Conservation (phyloP, 148 eudicot species). For the Chenopodium berlandieri region DNA sequence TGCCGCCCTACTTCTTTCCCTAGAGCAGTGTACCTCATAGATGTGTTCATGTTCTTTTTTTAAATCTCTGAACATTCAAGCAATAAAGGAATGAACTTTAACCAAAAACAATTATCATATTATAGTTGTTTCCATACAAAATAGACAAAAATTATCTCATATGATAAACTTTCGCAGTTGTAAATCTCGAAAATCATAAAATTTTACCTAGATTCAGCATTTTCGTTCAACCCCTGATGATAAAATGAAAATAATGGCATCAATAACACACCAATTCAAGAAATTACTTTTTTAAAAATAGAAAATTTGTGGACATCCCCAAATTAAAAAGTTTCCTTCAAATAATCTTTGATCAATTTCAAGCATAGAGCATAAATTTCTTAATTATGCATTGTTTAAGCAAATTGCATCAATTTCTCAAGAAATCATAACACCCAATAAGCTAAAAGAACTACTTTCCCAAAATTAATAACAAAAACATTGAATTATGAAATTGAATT, state of each 20-base stretch:
- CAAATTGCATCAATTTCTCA: not conserved
- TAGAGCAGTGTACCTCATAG: constrained; percentile 74
- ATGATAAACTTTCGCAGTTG: not conserved
- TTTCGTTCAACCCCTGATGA: constrained; percentile 28
- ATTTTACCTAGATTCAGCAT: constrained; percentile 24
- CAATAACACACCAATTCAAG: not conserved
- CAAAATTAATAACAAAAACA: not conserved
- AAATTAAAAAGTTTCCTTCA: not conserved
- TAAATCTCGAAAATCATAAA: not conserved
- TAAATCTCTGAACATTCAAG: constrained; percentile 35
- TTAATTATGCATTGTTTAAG: not conserved
- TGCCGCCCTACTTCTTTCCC: constrained; percentile 82
- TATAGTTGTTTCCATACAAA: not conserved
- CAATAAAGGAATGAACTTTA: not conserved
- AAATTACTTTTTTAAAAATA: not conserved
- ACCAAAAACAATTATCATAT: not conserved
- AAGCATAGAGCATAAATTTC: not conserved
- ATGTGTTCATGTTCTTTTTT: constrained; percentile 34
- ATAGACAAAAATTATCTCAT: not conserved
- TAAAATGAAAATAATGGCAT: not conserved
- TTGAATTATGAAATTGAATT: not conserved
- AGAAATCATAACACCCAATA: constrained; percentile 1
- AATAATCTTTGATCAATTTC: not conserved
- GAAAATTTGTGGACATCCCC: not conserved
- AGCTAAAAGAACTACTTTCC: not conserved